These are phyloP conservation scores for Chimonanthus praecox DNA, from an alignment of 164 flowering plant genomes.

Conservation along the genomic window DNA sequence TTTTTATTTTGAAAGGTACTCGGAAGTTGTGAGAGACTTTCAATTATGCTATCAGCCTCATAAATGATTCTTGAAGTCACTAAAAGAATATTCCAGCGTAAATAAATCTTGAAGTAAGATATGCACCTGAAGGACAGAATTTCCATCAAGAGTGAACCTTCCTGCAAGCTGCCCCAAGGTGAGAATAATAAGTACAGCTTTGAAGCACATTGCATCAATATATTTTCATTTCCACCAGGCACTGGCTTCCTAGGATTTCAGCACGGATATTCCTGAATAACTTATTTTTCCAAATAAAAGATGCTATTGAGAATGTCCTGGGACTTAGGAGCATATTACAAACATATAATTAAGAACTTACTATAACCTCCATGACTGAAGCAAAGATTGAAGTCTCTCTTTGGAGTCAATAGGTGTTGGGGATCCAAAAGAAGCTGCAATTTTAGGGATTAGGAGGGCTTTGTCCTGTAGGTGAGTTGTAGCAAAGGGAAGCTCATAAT, in stretches of 20 bases:
- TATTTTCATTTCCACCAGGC: background rate
- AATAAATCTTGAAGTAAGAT: background rate
- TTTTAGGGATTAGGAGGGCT: too few relatives aligned
- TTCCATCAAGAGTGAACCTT: slow-evolving; percentile 66
- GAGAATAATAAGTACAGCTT: background rate
- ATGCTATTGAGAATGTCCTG: background rate
- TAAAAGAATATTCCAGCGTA: background rate
- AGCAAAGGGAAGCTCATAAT: too few relatives aligned
- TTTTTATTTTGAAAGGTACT: too few relatives aligned
- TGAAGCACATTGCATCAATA: background rate
- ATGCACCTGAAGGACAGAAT: slow-evolving; percentile 72
- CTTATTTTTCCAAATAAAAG: background rate
- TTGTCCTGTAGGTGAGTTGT: too few relatives aligned
- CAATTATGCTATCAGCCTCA: too few relatives aligned
- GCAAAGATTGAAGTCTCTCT: background rate
- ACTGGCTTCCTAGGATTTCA: background rate
- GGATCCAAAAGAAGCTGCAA: too few relatives aligned
- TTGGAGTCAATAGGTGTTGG: too few relatives aligned
- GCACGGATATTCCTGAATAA: background rate
- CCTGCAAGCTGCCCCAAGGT: slow-evolving; percentile 43
- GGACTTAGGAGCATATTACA: background rate
- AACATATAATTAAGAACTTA: background rate
- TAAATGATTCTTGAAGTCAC: slow-evolving; percentile 1
- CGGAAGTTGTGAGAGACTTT: too few relatives aligned
- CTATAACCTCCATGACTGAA: background rate